These are phyloP conservation scores for Calonectria henricotiae DNA, from an alignment of 2,329 filamentous ascomycete species.

Conservation along the genomic window DNA sequence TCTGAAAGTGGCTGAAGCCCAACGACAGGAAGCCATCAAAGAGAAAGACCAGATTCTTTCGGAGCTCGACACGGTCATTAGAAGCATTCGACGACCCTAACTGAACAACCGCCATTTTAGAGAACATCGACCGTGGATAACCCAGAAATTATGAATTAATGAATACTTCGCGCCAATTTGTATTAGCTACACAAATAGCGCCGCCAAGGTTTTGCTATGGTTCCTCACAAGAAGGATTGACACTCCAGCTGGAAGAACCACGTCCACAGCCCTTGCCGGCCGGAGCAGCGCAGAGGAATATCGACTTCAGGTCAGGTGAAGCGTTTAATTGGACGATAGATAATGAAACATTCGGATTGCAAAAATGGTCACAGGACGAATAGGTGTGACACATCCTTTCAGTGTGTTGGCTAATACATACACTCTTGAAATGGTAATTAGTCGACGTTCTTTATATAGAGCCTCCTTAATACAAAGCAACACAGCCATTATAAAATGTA, in stretches of 20 bases:
- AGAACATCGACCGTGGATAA: background rate
- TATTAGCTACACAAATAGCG: background rate
- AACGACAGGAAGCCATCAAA: conserved; percentile 75
- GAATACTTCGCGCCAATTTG: conserved; percentile 1
- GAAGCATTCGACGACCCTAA: conserved; percentile 73
- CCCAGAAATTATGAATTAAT: conserved; percentile 23
- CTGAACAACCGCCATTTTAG: conserved; percentile 54
- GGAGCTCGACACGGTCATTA: conserved; percentile 75
- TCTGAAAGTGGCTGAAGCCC: conserved; percentile 74
- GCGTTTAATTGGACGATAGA: background rate
- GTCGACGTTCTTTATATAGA: background rate
- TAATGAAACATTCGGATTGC: background rate
- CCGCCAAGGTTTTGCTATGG: background rate
- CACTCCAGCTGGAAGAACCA: background rate
- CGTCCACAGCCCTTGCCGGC: background rate
- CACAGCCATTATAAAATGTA: too few species aligned
- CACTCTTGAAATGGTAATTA: too few species aligned
- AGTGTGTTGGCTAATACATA: too few species aligned
- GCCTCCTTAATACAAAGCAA: background rate
- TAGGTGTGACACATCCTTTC: too few species aligned
- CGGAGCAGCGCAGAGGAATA: background rate
- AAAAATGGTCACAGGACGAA: background rate
- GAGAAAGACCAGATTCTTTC: conserved; percentile 76
- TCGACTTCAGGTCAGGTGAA: background rate
- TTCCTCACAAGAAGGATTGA: background rate